Evolutionary conservation across 1,139 yeast species (phyloP), one percentile per base, ranked within the genome.

Genomic region (Trichomonascaceae sp.): DNA sequence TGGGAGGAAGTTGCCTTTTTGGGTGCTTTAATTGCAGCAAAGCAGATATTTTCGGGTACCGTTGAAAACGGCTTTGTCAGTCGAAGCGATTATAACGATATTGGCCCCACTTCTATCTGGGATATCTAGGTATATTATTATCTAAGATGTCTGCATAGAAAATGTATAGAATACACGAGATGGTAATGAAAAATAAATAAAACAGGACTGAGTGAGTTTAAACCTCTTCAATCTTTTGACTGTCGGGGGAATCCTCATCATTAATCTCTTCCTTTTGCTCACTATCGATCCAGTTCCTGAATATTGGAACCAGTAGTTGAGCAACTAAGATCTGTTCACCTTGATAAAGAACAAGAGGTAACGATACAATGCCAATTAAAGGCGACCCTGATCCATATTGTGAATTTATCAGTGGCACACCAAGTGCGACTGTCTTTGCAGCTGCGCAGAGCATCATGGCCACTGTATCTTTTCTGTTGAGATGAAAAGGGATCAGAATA

Each of bases 401-500:
- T 0, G 96, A 81, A 1, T 89, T 75, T 9, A 87, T 76, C 54
- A 89, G 74, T 1, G 96, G 86, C 1, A 89, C 95, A 47, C 96
- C 96, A 52, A 89, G 74, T 0, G 96, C 96, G 0, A 96, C 96
- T 0, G 96, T 88, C 67, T 89, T 89, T 3, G 96, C 96, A 1
- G 96, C 95, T 6, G 96, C 96, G 69, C 96, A 88, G 55, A 88
- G 78, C 84, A 89, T 79, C 49, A 89, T 77, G 3, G 93, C 79
- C 36, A 87, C 87, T 0, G 96, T 82, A 64, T 89, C 96, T 54
- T 73, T 70, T 61, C 84, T 79, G 60, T 77, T 75, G 69, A 86
- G 86, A 67, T 85, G 85, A 62, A 87, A 87, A 1, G 93, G 91
- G 13, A 55, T 49, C 63, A 62, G 12, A 20, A 58, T 45, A 19